Evolutionary conservation across 768 basidiomycete genomes (phyloP), one percentile per base, ranked within the genome.

Genomic region (Macrolepiota albuminosa): DNA sequence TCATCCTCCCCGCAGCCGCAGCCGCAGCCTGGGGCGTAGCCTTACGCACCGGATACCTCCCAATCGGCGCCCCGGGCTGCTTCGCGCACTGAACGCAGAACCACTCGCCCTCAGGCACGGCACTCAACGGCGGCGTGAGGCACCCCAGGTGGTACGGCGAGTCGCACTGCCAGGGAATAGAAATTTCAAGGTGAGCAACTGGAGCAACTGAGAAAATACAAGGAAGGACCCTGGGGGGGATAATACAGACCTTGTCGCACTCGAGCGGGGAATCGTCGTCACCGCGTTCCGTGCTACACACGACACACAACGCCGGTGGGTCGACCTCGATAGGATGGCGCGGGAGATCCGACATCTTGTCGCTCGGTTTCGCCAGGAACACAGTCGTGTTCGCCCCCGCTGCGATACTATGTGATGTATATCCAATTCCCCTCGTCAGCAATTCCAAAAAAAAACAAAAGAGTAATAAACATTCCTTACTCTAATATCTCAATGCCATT

Each of bases 61-160:
- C 81, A 4, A 81, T 76, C 6, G 84, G 81, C 6, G 82, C 83
- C 10, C 81, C 82, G 4, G 86, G 86, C 24, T 82, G 79, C 37
- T 78, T 77, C 10, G 74, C 71, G 68, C 94, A 96, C 58, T 83
- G 78, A 0, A 88, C 85, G 67, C 94, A 96, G 78, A 93, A 93
- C 93, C 94, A 95, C 74, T 95, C 91, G 40, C 91, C 95, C 37
- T 90, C 88, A 0, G 95, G 95, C 18, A 95, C 77, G 4, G 79
- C 84, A 16, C 75, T 70, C 49, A 98, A 73, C 2, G 94, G 92
- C 18, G 94, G 93, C 46, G 78, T 75, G 48, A 95, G 82, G 71
- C 95, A 98, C 13, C 78, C 78, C 14, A 91, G 77, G 71, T 98
- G 95, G 71, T 89, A 96, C 1, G 93, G 91, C 46, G 82, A 79